Base-by-base conservation (phyloP, 1,284 basidiomycete species). In the Tilletia indica region DNA sequence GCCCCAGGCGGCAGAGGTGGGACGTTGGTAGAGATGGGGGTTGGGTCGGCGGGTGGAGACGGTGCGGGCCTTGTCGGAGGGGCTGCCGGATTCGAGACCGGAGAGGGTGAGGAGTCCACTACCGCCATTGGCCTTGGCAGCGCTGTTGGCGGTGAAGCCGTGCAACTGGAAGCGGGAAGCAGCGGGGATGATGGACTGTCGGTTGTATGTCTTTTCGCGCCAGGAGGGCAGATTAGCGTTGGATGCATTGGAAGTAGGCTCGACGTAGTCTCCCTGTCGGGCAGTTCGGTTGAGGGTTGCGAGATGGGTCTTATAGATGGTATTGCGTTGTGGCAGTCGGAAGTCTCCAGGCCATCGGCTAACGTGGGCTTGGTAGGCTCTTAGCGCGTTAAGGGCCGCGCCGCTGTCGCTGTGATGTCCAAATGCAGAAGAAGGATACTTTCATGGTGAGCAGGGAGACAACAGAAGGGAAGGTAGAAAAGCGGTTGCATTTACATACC, bases 351-450 rank as follows among this genome's bases (percentile, higher is more conserved):
- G 78, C 82, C 81, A 84, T 39, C 82, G 77, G 14, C 73, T 68
- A 25, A 77, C 80, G 56, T 82, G 76, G 5, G 81, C 82, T 67
- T 83, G 79, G 72, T 84, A 84, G 12, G 76, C 77, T n/a, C 81
- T 75, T 21, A 84, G 73, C 2, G 80, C 77, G 45, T 78, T 78
- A 34, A 80, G 68, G 54, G 74, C 78, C 39, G 77, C 73, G 19
- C 73, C 61, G 0, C 71, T 70, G 68, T 79, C 78, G 51, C 56
- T 70, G 61, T 54, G 1, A 64, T 31, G 25, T 31, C 25, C 25
- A 31, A 31, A 31, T 31, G 25, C 25, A 31, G 25, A 2, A 31
- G 25, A 31, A 31, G 25, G 25, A 31, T 31, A 31, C 25, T 31
- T 31, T 31, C 25, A 31, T 31, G 25, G 25, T 31, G 25, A 31